Evolutionary conservation across 306 rosid genomes (phyloP).

Genomic region (Rosa chinensis): DNA sequence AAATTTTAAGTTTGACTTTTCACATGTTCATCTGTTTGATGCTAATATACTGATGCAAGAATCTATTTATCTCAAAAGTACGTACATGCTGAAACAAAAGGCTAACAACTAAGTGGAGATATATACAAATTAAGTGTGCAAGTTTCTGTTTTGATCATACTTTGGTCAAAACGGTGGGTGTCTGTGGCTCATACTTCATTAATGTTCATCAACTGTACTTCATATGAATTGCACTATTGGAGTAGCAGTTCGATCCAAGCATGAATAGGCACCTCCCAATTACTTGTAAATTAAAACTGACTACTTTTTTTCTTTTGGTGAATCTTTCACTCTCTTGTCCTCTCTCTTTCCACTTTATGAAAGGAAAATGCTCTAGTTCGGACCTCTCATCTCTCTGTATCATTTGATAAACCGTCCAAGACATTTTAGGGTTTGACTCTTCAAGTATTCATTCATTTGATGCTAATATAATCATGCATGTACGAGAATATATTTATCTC

Average conservation of each 20-base stretch:
- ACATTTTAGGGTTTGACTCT: neutral
- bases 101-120: neutral
- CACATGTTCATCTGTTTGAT: neutral
- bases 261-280: neutral
- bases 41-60: neutral
- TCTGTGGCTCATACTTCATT: neutral
- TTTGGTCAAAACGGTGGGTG: neutral
- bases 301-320: too few relatives aligned
- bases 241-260: neutral
- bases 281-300: too few relatives aligned
- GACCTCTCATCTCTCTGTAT: neutral
- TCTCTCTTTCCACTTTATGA: too few relatives aligned
- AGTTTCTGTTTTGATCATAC: neutral
- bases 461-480: neutral
- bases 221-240: neutral
- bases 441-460: neutral
- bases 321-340: too few relatives aligned
- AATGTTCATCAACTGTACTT: neutral
- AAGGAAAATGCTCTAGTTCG: too few relatives aligned
- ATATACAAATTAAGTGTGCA: neutral
- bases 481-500: neutral
- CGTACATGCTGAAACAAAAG: neutral
- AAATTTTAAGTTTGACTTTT: neutral
- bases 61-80: neutral
- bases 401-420: neutral